Conservation (phyloP, 805 yeast genomes). For the Pichia cabralensis region DNA sequence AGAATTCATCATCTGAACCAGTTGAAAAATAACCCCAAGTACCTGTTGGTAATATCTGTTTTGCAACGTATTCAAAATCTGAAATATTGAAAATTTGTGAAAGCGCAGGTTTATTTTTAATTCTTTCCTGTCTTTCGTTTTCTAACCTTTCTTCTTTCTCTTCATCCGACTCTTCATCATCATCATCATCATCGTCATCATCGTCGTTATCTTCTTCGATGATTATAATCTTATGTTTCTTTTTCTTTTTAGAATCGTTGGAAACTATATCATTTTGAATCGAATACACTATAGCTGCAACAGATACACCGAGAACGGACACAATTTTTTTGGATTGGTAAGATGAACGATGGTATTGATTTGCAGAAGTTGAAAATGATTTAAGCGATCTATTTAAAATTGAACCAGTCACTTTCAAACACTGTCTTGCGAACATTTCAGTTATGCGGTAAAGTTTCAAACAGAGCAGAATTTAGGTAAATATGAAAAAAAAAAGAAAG, state of each 20-base stretch:
- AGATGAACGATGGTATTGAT: too few species aligned
- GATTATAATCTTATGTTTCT: slow-evolving; percentile 5
- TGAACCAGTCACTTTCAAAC: too few species aligned
- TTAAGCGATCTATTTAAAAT: too few species aligned
- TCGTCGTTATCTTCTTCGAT: slow-evolving; percentile 17
- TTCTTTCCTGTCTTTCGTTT: slow-evolving; percentile 28
- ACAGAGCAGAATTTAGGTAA: too few species aligned
- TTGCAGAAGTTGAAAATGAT: too few species aligned
- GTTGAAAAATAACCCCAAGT: slow-evolving; percentile 90
- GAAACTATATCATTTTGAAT: neutral
- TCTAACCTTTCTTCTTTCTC: slow-evolving; percentile 27
- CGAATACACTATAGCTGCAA: slow-evolving; percentile 3
- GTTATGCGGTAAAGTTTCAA: too few species aligned
- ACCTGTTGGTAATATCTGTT: slow-evolving; percentile 55
- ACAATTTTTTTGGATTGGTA: neutral
- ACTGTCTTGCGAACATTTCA: too few species aligned
- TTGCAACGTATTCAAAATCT: slow-evolving; percentile 83
- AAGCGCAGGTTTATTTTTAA: slow-evolving; percentile 51
- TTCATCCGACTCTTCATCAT: slow-evolving; percentile 18
- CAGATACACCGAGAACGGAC: neutral
- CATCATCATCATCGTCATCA: slow-evolving; percentile 19
- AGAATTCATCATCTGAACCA: slow-evolving; percentile 79
- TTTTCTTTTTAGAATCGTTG: slow-evolving; percentile 7
- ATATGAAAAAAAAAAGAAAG: too few species aligned
- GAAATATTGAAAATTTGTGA: slow-evolving; percentile 60